These are phyloP conservation scores for Chrysoporthe deuterocubensis DNA, from an alignment of 2,329 filamentous ascomycete species.

Conservation along the genomic window DNA sequence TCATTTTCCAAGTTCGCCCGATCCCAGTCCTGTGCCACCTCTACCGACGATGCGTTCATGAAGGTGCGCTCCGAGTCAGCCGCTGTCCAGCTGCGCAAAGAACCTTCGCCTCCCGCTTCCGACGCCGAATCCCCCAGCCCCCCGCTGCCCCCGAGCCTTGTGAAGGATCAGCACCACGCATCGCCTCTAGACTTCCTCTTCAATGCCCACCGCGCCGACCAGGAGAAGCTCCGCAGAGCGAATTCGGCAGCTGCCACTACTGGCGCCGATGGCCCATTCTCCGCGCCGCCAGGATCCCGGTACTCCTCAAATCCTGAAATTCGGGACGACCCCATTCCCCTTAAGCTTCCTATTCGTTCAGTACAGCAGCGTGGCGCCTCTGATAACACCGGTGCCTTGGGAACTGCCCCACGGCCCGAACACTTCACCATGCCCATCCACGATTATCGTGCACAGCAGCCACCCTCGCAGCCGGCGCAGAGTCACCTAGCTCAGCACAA, in stretches of 20 bases:
- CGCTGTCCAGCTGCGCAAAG: constrained; percentile 37
- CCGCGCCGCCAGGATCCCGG: constrained; percentile 50
- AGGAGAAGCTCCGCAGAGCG: constrained; percentile 61
- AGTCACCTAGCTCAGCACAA: neutral
- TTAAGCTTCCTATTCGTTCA: constrained; percentile 32
- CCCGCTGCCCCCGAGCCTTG: constrained; percentile 42
- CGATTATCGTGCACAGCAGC: constrained; percentile 10
- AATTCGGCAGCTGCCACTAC: constrained; percentile 53
- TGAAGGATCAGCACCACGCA: constrained; percentile 51
- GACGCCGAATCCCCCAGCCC: constrained; percentile 56
- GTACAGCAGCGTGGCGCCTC: constrained; percentile 36
- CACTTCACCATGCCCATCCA: constrained; percentile 19
- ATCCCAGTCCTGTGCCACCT: constrained; percentile 13
- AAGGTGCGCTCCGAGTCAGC: constrained; percentile 25
- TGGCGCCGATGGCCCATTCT: constrained; percentile 49
- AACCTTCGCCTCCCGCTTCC: constrained; percentile 57
- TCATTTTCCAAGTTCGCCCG: constrained; percentile 63
- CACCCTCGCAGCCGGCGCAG: constrained; percentile 1
- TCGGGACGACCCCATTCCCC: constrained; percentile 27
- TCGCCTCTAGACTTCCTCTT: constrained; percentile 92
- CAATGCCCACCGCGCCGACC: constrained; percentile 81
- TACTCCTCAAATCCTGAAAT: constrained; percentile 32
- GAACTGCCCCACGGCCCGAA: constrained; percentile 8
- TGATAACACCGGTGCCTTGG: constrained; percentile 16
- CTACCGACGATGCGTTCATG: constrained; percentile 38